These are phyloP conservation scores for Sphaerostilbella broomeana DNA, from an alignment of 2,329 filamentous ascomycete genomes.

Conservation along the genomic window DNA sequence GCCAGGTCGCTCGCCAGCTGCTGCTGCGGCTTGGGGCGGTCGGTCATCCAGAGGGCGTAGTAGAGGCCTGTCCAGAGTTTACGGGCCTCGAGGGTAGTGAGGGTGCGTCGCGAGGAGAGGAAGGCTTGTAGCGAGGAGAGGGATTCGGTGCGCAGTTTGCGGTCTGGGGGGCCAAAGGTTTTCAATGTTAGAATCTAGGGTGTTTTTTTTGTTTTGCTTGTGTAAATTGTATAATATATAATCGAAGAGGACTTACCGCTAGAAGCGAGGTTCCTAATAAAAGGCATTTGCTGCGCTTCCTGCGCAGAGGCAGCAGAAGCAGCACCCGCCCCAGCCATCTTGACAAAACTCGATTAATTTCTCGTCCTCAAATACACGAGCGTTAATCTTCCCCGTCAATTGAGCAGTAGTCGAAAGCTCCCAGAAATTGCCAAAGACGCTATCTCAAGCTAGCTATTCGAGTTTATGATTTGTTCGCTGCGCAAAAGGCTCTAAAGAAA, in stretches of 20 bases:
- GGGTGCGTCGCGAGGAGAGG: slow-evolving; percentile 55
- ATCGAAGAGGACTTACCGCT: slow-evolving; percentile 58
- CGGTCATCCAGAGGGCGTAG: slow-evolving; percentile 90
- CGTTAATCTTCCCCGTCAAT: too few species aligned
- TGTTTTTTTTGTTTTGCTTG: neutral
- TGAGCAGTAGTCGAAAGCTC: too few species aligned
- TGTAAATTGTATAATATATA: neutral
- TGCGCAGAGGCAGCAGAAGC: slow-evolving; percentile 32
- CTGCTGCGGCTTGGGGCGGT: slow-evolving; percentile 83
- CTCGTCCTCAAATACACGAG: too few species aligned
- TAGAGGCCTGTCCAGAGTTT: slow-evolving; percentile 96
- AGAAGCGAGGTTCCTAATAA: slow-evolving; percentile 76
- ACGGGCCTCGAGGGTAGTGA: slow-evolving; percentile 64
- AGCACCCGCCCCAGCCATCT: too few species aligned
- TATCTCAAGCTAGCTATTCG: too few species aligned
- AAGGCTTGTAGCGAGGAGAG: slow-evolving; percentile 71
- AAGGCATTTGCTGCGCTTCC: slow-evolving; percentile 53
- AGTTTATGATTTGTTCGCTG: too few species aligned
- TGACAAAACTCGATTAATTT: too few species aligned
- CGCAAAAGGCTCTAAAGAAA: neutral
- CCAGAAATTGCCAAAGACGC: too few species aligned
- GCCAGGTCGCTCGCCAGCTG: slow-evolving; percentile 73
- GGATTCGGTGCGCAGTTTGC: slow-evolving; percentile 68
- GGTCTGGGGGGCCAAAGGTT: slow-evolving; percentile 47
- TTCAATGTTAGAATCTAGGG: neutral